Evolutionary conservation across 306 rosid genomes (phyloP).

Genomic region (Cicer chorassanicum): DNA sequence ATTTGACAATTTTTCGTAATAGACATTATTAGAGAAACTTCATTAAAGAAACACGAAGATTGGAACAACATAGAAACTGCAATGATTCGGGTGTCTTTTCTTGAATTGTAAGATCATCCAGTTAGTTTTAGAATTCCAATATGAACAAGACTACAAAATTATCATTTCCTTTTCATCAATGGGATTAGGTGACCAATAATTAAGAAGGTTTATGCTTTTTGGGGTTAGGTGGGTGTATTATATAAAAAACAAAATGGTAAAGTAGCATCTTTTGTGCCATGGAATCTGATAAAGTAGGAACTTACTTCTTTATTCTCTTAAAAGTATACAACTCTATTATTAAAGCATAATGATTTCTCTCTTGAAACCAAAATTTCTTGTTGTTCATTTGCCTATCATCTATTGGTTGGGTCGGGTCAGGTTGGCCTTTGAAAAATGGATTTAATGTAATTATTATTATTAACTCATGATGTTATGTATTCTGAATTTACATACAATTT

Average conservation of each 20-base stretch:
- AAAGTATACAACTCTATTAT: neutral
- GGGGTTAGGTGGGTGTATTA: conserved; percentile 35
- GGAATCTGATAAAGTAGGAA: conserved; percentile 33
- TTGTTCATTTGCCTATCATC: neutral
- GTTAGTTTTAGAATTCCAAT: conserved; percentile 12
- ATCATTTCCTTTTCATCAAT: conserved; percentile 16
- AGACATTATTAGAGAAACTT: conserved; percentile 7
- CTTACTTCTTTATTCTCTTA: conserved; percentile 10
- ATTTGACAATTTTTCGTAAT: conserved; percentile 25
- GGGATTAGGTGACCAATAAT: conserved; percentile 17
- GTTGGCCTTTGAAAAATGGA: neutral
- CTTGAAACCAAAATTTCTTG: neutral
- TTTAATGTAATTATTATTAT: conserved; percentile 23
- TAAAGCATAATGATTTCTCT: conserved; percentile 29
- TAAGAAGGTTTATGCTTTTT: conserved; percentile 25
- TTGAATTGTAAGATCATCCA: conserved; percentile 15
- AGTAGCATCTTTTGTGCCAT: conserved; percentile 20
- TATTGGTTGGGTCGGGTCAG: neutral
- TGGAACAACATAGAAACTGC: neutral
- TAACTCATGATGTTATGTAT: conserved; percentile 3
- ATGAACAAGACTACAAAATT: conserved; percentile 6
- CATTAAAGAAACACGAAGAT: conserved; percentile 1
- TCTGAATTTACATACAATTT: conserved; percentile 38
- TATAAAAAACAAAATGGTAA: conserved; percentile 1
- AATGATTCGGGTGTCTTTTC: neutral